Conservation (phyloP, 225 moss, liverwort and hornwort species). For the Physcomitrium patens region DNA sequence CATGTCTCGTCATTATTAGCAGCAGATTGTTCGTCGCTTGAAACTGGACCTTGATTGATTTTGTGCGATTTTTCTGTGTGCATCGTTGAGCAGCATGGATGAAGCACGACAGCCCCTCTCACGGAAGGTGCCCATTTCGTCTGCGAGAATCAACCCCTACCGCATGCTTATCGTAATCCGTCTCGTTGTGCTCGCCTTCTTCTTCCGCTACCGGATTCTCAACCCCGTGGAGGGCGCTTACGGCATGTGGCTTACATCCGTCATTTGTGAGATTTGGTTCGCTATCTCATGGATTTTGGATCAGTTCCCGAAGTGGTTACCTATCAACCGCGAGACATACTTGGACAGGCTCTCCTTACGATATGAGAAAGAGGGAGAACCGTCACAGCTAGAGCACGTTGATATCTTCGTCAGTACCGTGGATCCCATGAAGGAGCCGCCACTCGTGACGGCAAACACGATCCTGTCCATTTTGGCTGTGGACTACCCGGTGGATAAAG, state of each 20-base stretch:
- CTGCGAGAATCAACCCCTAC: constrained; percentile 89
- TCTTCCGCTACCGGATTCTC: constrained; percentile 87
- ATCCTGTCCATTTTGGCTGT: constrained; percentile 78
- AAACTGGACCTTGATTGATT: neutral
- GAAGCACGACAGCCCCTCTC: constrained; percentile 86
- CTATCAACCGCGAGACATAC: constrained; percentile 91
- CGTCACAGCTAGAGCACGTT: constrained; percentile 67
- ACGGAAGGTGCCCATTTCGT: constrained; percentile 79
- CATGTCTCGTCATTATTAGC: too few species aligned
- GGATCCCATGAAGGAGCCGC: constrained; percentile 90
- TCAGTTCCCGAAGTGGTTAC: constrained; percentile 96
- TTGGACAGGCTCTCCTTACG: constrained; percentile 85
- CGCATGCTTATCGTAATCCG: constrained; percentile 83
- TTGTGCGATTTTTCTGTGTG: neutral
- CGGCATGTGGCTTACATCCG: constrained; percentile 88
- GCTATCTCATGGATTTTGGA: constrained; percentile 94
- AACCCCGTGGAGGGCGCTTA: constrained; percentile 73
- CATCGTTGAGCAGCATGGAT: constrained; percentile 68
- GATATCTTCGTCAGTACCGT: constrained; percentile 90
- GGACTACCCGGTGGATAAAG: constrained; percentile 94
- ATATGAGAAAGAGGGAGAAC: constrained; percentile 76
- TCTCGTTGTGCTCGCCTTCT: constrained; percentile 80
- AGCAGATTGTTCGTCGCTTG: too few species aligned
- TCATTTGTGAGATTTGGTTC: constrained; percentile 90
- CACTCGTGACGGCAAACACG: constrained; percentile 86